phyloP scores from a whole-genome alignment of 1,139 yeast genomes.

The Suhomyces atakaporum region DNA sequence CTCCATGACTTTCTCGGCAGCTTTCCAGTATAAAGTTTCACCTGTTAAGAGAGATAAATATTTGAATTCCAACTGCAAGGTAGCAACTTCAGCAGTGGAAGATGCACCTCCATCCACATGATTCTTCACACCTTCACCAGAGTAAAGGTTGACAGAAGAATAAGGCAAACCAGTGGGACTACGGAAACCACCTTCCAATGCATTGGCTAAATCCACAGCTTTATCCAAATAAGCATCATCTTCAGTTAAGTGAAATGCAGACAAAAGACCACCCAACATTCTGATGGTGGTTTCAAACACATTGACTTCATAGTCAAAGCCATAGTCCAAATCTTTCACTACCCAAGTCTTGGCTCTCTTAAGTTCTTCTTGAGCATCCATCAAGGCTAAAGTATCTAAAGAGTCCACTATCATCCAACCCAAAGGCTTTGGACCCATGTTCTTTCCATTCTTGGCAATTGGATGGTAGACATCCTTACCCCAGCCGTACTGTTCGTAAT shows the following conservation, averaged over 20 bases:
- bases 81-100: conserved; percentile 88
- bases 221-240: conserved; percentile 75
- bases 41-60: conserved; percentile 82
- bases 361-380: conserved; percentile 73
- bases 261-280: conserved; percentile 88
- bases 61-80: conserved; percentile 86
- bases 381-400: conserved; percentile 77
- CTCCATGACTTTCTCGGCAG: conserved; percentile 71
- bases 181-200: conserved; percentile 67
- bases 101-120: conserved; percentile 69
- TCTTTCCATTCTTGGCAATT: conserved; percentile 58
- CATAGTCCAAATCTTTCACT: conserved; percentile 49
- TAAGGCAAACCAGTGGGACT: conserved; percentile 71
- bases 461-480: conserved; percentile 74
- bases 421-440: conserved; percentile 80
- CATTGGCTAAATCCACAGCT: conserved; percentile 73
- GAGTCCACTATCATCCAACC: conserved; percentile 97
- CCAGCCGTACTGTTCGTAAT: conserved; percentile 79
- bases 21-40: conserved; percentile 74
- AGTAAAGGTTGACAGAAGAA: conserved; percentile 70
- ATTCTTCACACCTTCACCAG: conserved; percentile 60
- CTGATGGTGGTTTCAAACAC: conserved; percentile 92
- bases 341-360: conserved; percentile 75
- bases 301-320: conserved; percentile 71
- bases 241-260: conserved; percentile 73